Conservation (phyloP, 139 green algal species). For the Chara braunii region DNA sequence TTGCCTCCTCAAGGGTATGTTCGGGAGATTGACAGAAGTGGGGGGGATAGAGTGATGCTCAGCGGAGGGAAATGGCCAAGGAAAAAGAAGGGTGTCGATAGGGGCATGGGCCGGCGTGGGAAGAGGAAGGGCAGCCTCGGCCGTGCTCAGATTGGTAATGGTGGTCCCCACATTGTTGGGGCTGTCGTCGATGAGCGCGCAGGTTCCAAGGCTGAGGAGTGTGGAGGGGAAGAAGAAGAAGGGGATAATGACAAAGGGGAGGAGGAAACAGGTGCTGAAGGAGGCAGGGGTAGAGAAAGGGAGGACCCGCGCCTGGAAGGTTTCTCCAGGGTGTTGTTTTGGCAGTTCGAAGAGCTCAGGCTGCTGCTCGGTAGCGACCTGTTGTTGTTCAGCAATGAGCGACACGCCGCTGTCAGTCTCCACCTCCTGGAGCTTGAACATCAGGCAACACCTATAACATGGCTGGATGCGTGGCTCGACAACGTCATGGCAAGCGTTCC, state of each 20-base stretch:
- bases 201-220: conserved; percentile 1
- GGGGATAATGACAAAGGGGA: background rate
- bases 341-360: conserved; percentile 32
- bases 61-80: too few relatives aligned
- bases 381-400: conserved; percentile 30
- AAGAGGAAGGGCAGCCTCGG: too few relatives aligned
- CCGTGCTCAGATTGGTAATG: conserved; percentile 2
- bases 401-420: conserved; percentile 29
- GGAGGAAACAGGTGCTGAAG: background rate
- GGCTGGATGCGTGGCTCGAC: conserved; percentile 39
- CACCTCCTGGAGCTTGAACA: conserved; percentile 22
- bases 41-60: too few relatives aligned
- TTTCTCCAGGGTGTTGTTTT: conserved; percentile 33
- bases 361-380: conserved; percentile 38
- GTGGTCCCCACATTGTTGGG: background rate
- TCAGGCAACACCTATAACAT: conserved; percentile 18
- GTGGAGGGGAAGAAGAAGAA: background rate
- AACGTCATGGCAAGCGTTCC: conserved; percentile 36
- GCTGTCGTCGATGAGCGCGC: background rate
- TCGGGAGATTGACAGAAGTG: too few relatives aligned
- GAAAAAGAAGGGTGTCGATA: too few relatives aligned
- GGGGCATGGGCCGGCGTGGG: too few relatives aligned
- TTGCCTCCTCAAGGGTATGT: too few relatives aligned
- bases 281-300: background rate
- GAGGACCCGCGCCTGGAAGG: background rate